A percentile compares a stretch with the other conserved stretches of the same genome.
These are phyloP conservation scores for Aspergillus japonicus DNA, from an alignment of 2,329 filamentous ascomycete genomes.

Conservation along the genomic window DNA sequence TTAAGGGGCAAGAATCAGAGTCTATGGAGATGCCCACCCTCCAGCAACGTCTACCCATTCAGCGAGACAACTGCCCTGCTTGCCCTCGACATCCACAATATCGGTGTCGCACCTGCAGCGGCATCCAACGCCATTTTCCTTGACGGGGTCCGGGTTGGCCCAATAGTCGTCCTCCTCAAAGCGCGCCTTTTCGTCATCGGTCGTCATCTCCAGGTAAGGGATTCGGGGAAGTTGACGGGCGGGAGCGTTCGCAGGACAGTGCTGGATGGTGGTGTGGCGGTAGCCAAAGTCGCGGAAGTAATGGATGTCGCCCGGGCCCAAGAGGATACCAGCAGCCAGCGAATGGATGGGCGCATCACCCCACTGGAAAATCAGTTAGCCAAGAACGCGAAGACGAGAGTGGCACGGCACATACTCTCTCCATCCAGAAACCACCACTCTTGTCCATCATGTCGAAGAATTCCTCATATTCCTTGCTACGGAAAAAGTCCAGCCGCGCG, in stretches of 20 bases:
- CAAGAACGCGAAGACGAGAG: constrained; percentile 20
- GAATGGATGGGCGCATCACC: constrained; percentile 98
- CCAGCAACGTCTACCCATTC: constrained; percentile 98
- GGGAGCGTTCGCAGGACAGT: constrained; percentile 94
- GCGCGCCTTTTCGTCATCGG: constrained; percentile 75
- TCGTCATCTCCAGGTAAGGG: constrained; percentile 80
- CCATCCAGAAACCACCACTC: constrained; percentile 98
- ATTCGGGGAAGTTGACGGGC: constrained; percentile 77
- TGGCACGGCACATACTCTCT: constrained; percentile 66
- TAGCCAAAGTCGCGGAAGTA: constrained; percentile 99
- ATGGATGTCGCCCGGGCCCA: constrained; percentile 81
- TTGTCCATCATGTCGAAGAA: constrained; percentile 99
- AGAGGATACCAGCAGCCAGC: constrained; percentile 83
- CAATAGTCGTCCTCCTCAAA: constrained; percentile 95
- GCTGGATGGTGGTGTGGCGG: constrained; percentile 96
- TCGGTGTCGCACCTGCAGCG: constrained; percentile 96
- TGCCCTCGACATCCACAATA: constrained; percentile 95
- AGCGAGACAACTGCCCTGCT: constrained; percentile 88
- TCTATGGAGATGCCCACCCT: constrained; percentile 72
- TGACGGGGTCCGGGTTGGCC: constrained; percentile 79
- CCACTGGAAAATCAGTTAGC: constrained; percentile 62
- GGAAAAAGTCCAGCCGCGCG: constrained; percentile 89
- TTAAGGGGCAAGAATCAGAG: constrained; percentile 15
- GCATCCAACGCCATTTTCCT: constrained; percentile 96
- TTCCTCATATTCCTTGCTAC: constrained; percentile 94